A percentile compares a stretch with the other conserved stretches of the same genome.
Conservation (phyloP, 1,284 basidiomycete genomes). For the Sporisorium sorghi region DNA sequence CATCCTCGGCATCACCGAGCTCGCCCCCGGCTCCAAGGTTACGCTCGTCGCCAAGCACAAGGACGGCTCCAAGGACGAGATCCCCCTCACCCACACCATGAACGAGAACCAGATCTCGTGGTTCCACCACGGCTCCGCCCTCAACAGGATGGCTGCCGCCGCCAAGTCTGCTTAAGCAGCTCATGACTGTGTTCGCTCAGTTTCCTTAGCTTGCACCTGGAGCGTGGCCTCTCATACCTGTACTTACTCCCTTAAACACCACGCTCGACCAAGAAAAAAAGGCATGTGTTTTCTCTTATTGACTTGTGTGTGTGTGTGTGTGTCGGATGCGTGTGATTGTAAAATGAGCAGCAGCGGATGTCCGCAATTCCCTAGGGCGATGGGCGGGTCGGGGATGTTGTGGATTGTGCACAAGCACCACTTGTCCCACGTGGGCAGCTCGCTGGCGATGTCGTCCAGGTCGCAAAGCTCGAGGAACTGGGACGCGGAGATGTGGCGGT, state of each 20-base stretch:
- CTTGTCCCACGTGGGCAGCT: not conserved
- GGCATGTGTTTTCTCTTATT: not conserved
- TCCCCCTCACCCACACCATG: conserved; percentile 66
- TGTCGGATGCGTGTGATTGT: not conserved
- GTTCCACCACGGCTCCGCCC: conserved; percentile 67
- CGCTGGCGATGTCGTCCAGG: not conserved
- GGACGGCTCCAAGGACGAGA: conserved; percentile 63
- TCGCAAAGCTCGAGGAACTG: not conserved
- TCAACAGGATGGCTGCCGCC: conserved; percentile 67
- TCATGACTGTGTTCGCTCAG: not conserved
- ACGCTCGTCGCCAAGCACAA: conserved; percentile 66
- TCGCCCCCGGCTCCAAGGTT: conserved; percentile 64
- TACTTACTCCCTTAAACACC: not conserved
- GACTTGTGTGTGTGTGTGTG: not conserved
- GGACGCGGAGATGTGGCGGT: not conserved
- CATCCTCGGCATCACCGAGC: conserved; percentile 63
- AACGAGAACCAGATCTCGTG: conserved; percentile 69
- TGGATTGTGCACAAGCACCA: not conserved
- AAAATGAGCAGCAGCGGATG: not conserved
- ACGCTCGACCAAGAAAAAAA: not conserved
- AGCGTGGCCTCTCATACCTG: not conserved
- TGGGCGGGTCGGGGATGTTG: not conserved
- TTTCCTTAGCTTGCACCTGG: not conserved
- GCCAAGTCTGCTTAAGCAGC: conserved; percentile 45
- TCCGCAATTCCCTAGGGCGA: not conserved